Evolutionary conservation across 1,139 yeast genomes (phyloP), one percentile per base, ranked within the genome.

Genomic region (Groenewaldozyma auringiensis): DNA sequence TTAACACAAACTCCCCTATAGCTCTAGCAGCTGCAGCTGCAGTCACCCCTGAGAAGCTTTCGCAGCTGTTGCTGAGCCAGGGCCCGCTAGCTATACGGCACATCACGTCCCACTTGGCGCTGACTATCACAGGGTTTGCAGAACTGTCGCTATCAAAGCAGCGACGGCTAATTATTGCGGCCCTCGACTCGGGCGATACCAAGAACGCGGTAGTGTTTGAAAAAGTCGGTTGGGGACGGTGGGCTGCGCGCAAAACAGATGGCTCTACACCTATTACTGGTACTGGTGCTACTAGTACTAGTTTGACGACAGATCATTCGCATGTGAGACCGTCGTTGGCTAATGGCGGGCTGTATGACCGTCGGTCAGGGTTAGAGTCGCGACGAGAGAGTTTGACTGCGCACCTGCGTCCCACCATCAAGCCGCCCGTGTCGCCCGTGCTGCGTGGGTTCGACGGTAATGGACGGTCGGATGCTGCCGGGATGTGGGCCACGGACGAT

Each of bases 211-310:
- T 73, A n/a, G 78, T 83, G 17, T 89, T 89, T 68, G 95, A 87
- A 58, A 89, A 89, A 68, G 88, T 88, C 37, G 96, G 96, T 21
- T 89, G 97, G 97, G 97, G 97, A 49, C 94, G 92, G 60, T 89
- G 97, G 97, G 87, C 89, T 22, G 94, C 89, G 4, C 73, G 81
- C 49, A 67, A 72, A 42, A 77, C 75, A 14, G 75, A 72, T 46
- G 47, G 46, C 44, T 37, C 45, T 47, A 22, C 48, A 48, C 8
- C 43, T 27, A 17, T 9, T 8, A 21, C 18, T 33, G 36, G 36
- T 33, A 13, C 6, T 14, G 18, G 11, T 33, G 11, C 11, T 33
- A 17, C 17, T 33, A 17, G 18, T 14, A 11, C 36, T 6, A 13
- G 11, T 13, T 9, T 13, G 8, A 27, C 8, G 8, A 27, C 11